Conservation (phyloP, 2,329 filamentous ascomycete species). For the Aspergillus sp. region DNA sequence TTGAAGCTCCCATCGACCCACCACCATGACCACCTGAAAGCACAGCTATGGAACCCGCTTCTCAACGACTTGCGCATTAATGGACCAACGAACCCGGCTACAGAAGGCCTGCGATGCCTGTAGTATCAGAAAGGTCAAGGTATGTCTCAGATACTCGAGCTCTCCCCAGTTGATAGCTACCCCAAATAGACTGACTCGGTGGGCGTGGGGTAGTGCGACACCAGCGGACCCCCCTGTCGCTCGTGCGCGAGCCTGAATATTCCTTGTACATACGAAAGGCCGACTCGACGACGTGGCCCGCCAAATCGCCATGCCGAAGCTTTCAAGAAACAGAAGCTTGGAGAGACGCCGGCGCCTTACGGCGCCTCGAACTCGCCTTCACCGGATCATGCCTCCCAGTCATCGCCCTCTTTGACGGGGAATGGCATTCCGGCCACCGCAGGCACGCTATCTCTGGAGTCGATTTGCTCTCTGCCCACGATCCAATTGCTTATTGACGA, state of each 20-base stretch:
- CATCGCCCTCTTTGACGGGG: constrained; percentile 27
- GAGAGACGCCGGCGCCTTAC: constrained; percentile 27
- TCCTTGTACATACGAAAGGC: constrained; percentile 65
- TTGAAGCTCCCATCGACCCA: constrained; percentile 11
- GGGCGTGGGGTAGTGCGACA: constrained; percentile 55
- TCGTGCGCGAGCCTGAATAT: constrained; percentile 66
- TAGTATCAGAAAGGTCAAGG: constrained; percentile 55
- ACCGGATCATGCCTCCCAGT: constrained; percentile 44
- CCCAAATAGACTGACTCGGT: constrained; percentile 11
- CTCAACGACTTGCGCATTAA: constrained; percentile 21
- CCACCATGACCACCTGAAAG: constrained; percentile 19
- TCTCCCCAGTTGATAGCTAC: background rate
- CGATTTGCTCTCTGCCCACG: constrained; percentile 44
- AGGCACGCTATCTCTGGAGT: constrained; percentile 49
- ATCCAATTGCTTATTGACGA: constrained; percentile 45
- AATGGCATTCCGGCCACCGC: constrained; percentile 35
- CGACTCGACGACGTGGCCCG: constrained; percentile 63
- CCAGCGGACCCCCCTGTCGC: constrained; percentile 64
- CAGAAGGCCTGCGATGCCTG: constrained; percentile 56
- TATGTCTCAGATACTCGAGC: constrained; percentile 26
- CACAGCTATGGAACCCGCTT: constrained; percentile 20
- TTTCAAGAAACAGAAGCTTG: constrained; percentile 61
- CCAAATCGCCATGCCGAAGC: constrained; percentile 67
- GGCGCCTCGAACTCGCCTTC: constrained; percentile 43
- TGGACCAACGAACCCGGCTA: constrained; percentile 44